Conservation (phyloP, 2,329 filamentous ascomycete species). For the Phialocephala sp. region DNA sequence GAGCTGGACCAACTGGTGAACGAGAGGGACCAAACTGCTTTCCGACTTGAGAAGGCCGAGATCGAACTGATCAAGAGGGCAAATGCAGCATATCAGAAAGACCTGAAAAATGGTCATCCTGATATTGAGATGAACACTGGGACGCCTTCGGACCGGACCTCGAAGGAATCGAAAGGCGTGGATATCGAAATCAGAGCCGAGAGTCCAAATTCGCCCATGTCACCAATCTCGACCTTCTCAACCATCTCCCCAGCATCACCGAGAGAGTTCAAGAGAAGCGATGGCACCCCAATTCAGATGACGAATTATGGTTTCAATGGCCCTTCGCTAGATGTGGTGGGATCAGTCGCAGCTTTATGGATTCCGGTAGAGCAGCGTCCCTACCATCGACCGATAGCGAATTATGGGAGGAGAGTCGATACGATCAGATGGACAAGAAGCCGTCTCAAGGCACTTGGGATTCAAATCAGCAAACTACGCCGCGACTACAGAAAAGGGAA, state of each 20-base stretch:
- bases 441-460: slow-evolving; percentile 41
- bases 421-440: slow-evolving; percentile 46
- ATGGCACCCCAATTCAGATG: slow-evolving; percentile 29
- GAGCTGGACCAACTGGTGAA: slow-evolving; percentile 65
- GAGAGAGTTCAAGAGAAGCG: slow-evolving; percentile 23
- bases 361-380: slow-evolving; percentile 42
- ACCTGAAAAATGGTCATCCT: slow-evolving; percentile 55
- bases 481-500: slow-evolving; percentile 51
- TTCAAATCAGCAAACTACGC: slow-evolving; percentile 42
- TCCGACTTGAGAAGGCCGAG: slow-evolving; percentile 68
- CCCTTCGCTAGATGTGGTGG: slow-evolving; percentile 42
- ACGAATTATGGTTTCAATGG: slow-evolving; percentile 30
- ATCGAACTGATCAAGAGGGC: slow-evolving; percentile 65
- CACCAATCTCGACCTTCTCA: not conserved
- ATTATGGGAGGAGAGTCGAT: slow-evolving; percentile 45
- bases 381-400: slow-evolving; percentile 45
- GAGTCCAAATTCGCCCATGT: slow-evolving; percentile 17
- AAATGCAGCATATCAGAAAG: slow-evolving; percentile 60
- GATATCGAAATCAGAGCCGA: not conserved
- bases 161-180: slow-evolving; percentile 9
- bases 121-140: slow-evolving; percentile 36
- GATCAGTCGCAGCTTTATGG: slow-evolving; percentile 46
- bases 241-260: slow-evolving; percentile 17
- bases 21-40: slow-evolving; percentile 61
- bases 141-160: slow-evolving; percentile 16